A percentile compares a stretch with the other conserved stretches of the same genome.
These are phyloP conservation scores for Corrigiola litoralis DNA, from an alignment of 179 eudicot species.

Conservation along the genomic window DNA sequence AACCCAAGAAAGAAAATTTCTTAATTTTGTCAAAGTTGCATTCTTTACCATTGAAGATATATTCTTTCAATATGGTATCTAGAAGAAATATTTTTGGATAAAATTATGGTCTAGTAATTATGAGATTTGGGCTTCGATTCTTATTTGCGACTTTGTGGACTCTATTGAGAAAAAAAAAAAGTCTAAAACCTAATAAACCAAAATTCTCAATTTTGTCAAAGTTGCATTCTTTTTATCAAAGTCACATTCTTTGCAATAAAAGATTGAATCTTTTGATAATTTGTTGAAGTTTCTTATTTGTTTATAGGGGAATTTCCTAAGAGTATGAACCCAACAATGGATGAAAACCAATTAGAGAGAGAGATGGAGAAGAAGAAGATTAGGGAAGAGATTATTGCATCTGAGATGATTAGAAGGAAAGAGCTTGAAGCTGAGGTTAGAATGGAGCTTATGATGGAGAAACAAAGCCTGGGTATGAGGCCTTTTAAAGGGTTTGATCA, in stretches of 20 bases:
- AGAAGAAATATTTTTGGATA: no score
- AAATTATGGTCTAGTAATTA: no score
- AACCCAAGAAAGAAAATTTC: no score
- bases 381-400: slow-evolving; percentile 18
- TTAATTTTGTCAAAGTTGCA: no score
- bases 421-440: slow-evolving; percentile 21
- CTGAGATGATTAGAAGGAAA: background rate
- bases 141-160: no score
- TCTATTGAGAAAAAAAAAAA: no score
- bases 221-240: no score
- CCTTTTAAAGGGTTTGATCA: slow-evolving; percentile 15
- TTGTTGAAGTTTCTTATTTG: background rate
- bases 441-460: slow-evolving; percentile 14
- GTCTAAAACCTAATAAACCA: background rate
- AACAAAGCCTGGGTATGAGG: slow-evolving; percentile 19
- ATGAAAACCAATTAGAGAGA: slow-evolving; percentile 1
- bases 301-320: slow-evolving; percentile 3
- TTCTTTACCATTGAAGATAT: no score
- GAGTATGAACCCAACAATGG: slow-evolving; percentile 1
- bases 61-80: no score
- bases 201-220: background rate
- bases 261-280: background rate
- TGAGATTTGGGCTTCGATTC: no score
- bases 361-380: slow-evolving; percentile 14
- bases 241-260: background rate